Evolutionary conservation across 2,329 filamentous ascomycete genomes (phyloP).

Genomic region (Pseudopithomyces chartarum): DNA sequence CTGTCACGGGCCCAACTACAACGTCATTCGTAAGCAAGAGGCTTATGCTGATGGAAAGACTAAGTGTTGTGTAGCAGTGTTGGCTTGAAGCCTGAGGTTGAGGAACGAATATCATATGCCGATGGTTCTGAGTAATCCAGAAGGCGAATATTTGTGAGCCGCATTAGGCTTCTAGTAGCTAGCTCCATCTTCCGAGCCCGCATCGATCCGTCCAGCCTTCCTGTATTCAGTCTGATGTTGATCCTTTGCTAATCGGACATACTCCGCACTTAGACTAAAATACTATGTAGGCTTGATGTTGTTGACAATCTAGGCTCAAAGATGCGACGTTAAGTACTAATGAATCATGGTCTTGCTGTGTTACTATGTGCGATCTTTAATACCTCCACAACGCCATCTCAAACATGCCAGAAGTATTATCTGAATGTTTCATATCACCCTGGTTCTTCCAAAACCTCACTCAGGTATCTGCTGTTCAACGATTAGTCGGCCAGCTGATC

Average conservation of each 20-base stretch:
- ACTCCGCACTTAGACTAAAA: no score
- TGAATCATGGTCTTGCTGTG: no score
- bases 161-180: neutral
- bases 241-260: neutral
- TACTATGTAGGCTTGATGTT: no score
- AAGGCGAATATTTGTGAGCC: neutral
- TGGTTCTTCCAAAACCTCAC: no score
- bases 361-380: no score
- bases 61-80: neutral
- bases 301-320: no score
- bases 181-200: neutral
- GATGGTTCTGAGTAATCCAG: neutral
- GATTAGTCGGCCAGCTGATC: no score
- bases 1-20: neutral
- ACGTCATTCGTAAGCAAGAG: neutral
- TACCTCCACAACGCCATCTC: no score
- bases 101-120: neutral
- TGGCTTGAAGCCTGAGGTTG: neutral
- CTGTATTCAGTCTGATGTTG: neutral
- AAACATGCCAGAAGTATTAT: no score
- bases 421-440: no score
- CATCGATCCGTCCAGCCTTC: neutral
- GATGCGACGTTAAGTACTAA: no score
- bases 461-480: no score
- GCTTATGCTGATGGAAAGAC: neutral